A percentile compares a stretch with the other conserved stretches of the same genome.
phyloP scores from a whole-genome alignment of 2,329 filamentous ascomycete genomes.

The Fusarium sublunatum region DNA sequence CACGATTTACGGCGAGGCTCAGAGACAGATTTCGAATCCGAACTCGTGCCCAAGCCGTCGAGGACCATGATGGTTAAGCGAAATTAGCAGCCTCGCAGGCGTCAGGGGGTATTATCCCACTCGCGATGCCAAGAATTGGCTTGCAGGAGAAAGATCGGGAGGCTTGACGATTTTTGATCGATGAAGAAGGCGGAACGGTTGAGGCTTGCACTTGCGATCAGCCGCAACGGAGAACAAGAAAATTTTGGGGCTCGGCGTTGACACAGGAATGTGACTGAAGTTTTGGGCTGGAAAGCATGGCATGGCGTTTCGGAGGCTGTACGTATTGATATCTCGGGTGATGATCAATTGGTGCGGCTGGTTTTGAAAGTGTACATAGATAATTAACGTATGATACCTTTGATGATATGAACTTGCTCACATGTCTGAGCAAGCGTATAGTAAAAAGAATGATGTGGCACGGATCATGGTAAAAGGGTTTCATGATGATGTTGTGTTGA shows the following conservation, averaged over 20 bases:
- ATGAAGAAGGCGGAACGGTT: neutral
- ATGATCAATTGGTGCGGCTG: conserved; percentile 9
- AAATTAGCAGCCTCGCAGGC: neutral
- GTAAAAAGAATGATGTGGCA: neutral
- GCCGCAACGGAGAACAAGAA: conserved; percentile 7
- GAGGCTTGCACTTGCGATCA: conserved; percentile 5
- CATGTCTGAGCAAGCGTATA: neutral
- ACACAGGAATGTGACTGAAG: conserved; percentile 14
- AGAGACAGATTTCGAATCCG: conserved; percentile 65
- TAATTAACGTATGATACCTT: conserved; percentile 18
- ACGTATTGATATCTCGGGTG: conserved; percentile 14
- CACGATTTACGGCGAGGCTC: conserved; percentile 61
- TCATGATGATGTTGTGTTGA: neutral
- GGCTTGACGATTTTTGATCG: neutral
- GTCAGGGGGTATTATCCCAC: neutral
- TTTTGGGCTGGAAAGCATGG: conserved; percentile 38
- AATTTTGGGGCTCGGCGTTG: conserved; percentile 36
- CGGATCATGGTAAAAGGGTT: neutral
- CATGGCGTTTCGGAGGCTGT: conserved; percentile 40
- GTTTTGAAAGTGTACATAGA: conserved; percentile 8
- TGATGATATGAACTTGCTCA: conserved; percentile 14
- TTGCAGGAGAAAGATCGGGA: conserved; percentile 4
- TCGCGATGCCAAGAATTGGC: conserved; percentile 4
- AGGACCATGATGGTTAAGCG: conserved; percentile 30
- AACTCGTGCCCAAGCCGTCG: conserved; percentile 56